Evolutionary conservation across 768 basidiomycete genomes (phyloP).

Genomic region (Kockovaella imperatae): DNA sequence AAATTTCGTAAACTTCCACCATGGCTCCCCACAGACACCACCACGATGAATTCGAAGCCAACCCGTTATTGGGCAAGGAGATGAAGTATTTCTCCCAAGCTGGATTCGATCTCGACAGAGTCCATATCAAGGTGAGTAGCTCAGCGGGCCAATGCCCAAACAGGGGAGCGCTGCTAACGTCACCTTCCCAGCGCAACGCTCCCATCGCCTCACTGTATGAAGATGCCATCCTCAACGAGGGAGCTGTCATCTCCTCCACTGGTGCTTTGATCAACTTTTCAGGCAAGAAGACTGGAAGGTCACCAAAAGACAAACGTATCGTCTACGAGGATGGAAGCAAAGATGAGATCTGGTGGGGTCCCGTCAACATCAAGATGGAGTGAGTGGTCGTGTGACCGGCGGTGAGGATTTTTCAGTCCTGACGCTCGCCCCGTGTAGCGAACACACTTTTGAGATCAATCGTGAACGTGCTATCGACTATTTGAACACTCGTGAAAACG

Average conservation of each 20-base stretch:
- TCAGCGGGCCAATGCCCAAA: not conserved
- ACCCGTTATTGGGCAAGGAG: constrained; percentile 69
- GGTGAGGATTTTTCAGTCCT: not conserved
- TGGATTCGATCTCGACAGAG: constrained; percentile 97
- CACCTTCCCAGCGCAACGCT: constrained; percentile 39
- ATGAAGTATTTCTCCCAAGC: constrained; percentile 97
- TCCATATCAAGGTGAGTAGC: constrained; percentile 61
- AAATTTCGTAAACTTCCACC: constrained; percentile 8
- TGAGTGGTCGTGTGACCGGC: constrained; percentile 17
- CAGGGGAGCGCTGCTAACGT: constrained; percentile 8
- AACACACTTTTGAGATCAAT: constrained; percentile 95
- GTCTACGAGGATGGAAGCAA: constrained; percentile 94
- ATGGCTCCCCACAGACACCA: constrained; percentile 24
- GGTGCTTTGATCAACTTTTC: constrained; percentile 99
- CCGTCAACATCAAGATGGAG: constrained; percentile 99
- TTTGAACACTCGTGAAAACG: constrained; percentile 94
- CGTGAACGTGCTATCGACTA: constrained; percentile 98
- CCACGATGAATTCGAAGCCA: constrained; percentile 35
- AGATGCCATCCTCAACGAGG: constrained; percentile 96
- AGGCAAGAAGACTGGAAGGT: constrained; percentile 96
- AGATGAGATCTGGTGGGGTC: constrained; percentile 99
- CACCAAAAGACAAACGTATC: constrained; percentile 98
- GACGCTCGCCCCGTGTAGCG: constrained; percentile 44
- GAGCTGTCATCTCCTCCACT: constrained; percentile 90
- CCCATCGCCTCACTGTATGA: constrained; percentile 76